Evolutionary conservation across 768 basidiomycete species (phyloP).

Genomic region (Pholiota conissans): DNA sequence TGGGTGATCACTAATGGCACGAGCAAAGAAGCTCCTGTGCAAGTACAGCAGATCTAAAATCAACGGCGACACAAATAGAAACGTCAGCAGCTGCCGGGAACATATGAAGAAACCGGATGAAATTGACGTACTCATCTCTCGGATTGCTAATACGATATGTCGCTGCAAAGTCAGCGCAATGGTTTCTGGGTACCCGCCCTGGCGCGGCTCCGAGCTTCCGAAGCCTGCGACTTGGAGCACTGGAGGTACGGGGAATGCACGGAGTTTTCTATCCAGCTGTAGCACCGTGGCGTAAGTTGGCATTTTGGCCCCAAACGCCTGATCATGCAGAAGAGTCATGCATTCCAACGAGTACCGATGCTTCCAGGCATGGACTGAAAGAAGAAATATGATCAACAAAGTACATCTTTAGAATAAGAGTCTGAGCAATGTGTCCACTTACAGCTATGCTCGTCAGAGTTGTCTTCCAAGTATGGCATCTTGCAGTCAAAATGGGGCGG

Average conservation of each 20-base stretch:
- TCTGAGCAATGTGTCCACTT: slow-evolving; percentile 22
- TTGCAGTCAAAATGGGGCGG: slow-evolving; percentile 67
- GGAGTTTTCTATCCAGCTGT: slow-evolving; percentile 66
- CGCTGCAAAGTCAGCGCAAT: slow-evolving; percentile 59
- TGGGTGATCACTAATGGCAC: slow-evolving; percentile 71
- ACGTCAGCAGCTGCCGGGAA: slow-evolving; percentile 8
- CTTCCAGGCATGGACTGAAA: slow-evolving; percentile 65
- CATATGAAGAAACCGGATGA: background rate
- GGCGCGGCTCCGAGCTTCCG: slow-evolving; percentile 51
- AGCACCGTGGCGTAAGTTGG: slow-evolving; percentile 67
- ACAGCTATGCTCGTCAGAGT: slow-evolving; percentile 61
- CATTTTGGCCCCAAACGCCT: slow-evolving; percentile 69
- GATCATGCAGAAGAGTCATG: slow-evolving; percentile 68
- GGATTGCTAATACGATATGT: slow-evolving; percentile 66
- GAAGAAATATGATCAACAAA: background rate
- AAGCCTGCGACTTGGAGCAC: slow-evolving; percentile 70
- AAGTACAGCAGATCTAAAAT: slow-evolving; percentile 63
- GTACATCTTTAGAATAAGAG: background rate
- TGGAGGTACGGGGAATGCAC: slow-evolving; percentile 66
- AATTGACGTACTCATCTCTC: slow-evolving; percentile 61
- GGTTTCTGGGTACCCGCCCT: slow-evolving; percentile 46
- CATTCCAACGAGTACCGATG: slow-evolving; percentile 68
- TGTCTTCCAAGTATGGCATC: slow-evolving; percentile 51
- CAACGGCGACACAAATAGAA: slow-evolving; percentile 10
- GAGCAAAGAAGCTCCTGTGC: slow-evolving; percentile 73